Evolutionary conservation across 495 filamentous ascomycete genomes (phyloP).

Genomic region (Glutinoglossum americanum): DNA sequence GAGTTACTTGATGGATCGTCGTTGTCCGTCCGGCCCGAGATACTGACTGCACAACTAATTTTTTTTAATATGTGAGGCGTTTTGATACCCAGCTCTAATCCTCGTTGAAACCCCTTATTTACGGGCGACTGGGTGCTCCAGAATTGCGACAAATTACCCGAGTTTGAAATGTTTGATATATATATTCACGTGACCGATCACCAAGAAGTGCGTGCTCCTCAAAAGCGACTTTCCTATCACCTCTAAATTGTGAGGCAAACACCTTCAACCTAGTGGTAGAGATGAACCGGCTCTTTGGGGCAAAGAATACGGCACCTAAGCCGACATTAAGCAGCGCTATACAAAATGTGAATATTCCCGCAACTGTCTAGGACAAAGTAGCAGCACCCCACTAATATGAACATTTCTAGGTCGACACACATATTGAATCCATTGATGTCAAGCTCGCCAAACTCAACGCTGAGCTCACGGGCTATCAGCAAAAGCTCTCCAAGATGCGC

Average conservation of each 20-base stretch:
- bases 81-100: slow-evolving; percentile 1
- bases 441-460: slow-evolving; percentile 82
- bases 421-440: slow-evolving; percentile 78
- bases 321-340: slow-evolving; percentile 78
- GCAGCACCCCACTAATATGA: background rate
- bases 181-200: background rate
- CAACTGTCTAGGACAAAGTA: background rate
- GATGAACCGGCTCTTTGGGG: slow-evolving; percentile 95
- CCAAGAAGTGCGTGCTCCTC: no score
- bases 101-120: background rate
- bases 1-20: background rate
- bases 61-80: background rate
- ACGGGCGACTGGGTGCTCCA: background rate
- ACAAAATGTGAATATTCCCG: slow-evolving; percentile 35
- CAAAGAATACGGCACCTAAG: slow-evolving; percentile 74
- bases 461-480: slow-evolving; percentile 75
- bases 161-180: background rate
- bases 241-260: background rate
- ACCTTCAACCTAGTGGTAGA: background rate
- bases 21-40: background rate
- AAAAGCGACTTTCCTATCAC: background rate
- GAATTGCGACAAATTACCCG: background rate
- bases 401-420: slow-evolving; percentile 45
- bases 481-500: slow-evolving; percentile 79
- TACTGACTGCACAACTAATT: background rate